Conservation (phyloP, 2,329 filamentous ascomycete genomes). For the Monilinia fructigena region DNA sequence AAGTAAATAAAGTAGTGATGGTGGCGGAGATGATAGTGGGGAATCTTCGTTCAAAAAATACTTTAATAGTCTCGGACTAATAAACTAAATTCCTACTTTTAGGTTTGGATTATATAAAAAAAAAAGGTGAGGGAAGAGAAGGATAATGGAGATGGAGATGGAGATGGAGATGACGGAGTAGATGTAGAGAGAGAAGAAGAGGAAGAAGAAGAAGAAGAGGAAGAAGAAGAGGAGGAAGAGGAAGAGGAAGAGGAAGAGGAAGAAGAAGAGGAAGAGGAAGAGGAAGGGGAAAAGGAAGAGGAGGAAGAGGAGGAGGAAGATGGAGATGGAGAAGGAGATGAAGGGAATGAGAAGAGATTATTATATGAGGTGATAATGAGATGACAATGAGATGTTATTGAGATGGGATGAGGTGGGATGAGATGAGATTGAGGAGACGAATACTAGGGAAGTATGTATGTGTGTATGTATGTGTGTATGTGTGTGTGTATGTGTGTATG, state of each 20-base stretch:
- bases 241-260: not conserved
- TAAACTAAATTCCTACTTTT: slow-evolving; percentile 1
- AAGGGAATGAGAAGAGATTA: not conserved
- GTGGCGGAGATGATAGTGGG: slow-evolving; percentile 23
- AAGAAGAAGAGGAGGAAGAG: not conserved
- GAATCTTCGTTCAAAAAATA: slow-evolving; percentile 20
- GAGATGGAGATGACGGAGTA: not conserved
- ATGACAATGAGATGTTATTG: too few relatives aligned
- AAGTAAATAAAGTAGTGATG: slow-evolving; percentile 8
- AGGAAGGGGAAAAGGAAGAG: too few relatives aligned
- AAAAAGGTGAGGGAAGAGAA: not conserved
- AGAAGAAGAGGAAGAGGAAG: not conserved
- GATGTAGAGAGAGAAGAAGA: not conserved
- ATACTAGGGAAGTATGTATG: too few relatives aligned
- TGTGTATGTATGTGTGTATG: too few relatives aligned
- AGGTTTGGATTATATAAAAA: not conserved
- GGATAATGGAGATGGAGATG: not conserved
- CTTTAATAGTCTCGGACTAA: slow-evolving; percentile 1
- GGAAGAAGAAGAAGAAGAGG: not conserved
- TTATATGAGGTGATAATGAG: too few relatives aligned
- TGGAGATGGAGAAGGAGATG: too few relatives aligned
- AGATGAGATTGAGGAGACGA: not conserved
- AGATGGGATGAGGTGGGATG: not conserved
- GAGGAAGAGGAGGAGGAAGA: too few relatives aligned
- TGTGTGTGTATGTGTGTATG: not conserved